These are phyloP conservation scores for Thelonectria rubi DNA, from an alignment of 2,329 filamentous ascomycete genomes.

Conservation along the genomic window DNA sequence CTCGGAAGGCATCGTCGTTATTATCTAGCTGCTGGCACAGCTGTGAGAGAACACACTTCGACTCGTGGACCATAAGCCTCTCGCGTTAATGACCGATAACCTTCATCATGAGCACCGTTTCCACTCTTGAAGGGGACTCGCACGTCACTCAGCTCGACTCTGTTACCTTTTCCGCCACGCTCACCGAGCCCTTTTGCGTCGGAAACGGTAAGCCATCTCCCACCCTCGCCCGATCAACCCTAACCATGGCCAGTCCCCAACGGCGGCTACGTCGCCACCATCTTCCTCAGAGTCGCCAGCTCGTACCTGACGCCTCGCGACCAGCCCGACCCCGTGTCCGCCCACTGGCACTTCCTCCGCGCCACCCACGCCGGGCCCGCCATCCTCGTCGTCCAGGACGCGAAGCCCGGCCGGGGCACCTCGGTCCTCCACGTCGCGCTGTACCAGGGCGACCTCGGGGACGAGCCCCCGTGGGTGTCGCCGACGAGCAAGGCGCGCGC, in stretches of 20 bases:
- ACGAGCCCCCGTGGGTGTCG: slow-evolving; percentile 49
- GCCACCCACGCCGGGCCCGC: slow-evolving; percentile 51
- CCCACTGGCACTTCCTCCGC: slow-evolving; percentile 54
- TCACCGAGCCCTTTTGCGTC: slow-evolving; percentile 28
- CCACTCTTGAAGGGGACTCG: slow-evolving; percentile 23
- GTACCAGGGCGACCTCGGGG: slow-evolving; percentile 50
- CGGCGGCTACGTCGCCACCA: slow-evolving; percentile 56
- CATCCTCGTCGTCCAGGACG: slow-evolving; percentile 51
- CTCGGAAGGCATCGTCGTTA: neutral
- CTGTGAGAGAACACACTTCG: neutral
- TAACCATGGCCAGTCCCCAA: slow-evolving; percentile 51
- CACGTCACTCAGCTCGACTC: slow-evolving; percentile 16
- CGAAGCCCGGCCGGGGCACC: slow-evolving; percentile 53
- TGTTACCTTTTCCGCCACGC: slow-evolving; percentile 25
- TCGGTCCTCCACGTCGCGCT: slow-evolving; percentile 55
- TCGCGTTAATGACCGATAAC: neutral
- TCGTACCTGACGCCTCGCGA: slow-evolving; percentile 46
- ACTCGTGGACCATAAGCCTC: neutral
- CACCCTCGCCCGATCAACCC: neutral
- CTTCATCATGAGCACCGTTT: slow-evolving; percentile 9
- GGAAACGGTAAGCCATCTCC: slow-evolving; percentile 22
- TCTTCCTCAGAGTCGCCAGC: slow-evolving; percentile 50
- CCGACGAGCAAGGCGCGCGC: slow-evolving; percentile 44
- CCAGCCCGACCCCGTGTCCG: slow-evolving; percentile 51
- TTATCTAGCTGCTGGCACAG: neutral